Evolutionary conservation across 2,329 filamentous ascomycete species (phyloP), one percentile per base, ranked within the genome.

Genomic region (Apiospora kogelbergensis): DNA sequence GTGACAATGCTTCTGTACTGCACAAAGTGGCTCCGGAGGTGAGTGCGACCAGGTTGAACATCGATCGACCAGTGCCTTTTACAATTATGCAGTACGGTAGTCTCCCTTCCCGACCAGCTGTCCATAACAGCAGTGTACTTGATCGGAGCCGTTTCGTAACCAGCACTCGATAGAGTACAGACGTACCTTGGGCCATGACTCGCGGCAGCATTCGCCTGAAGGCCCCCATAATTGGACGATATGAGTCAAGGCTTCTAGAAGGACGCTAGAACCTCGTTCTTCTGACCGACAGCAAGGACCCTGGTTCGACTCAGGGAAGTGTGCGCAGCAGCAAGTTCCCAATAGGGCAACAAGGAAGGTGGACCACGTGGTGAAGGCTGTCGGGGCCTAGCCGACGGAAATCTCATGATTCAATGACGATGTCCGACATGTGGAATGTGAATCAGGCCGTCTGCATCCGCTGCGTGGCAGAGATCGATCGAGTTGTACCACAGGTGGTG

Each of bases 221-320:
- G 53, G 22, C 1, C 30, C 26, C 26, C 30, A 37, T 60, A 13
- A 60, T 60, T 22, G 30, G 26, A n/a, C 13, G 53, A n/a, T n/a
- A 30, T 30, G 53, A 60, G 53, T 60, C 53, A 60, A 57, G 53
- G 20, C 30, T 60, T 60, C 53, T 60, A 60, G 53, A 60, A 60
- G 53, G 53, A 20, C 53, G 53, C 53, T 60, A 60, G 53, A 60
- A 60, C 26, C 17, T 60, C 53, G 20, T 37, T 60, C 30, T 60
- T 37, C 53, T 10, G 53, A 33, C 9, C 22, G 53, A 22, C 53
- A 60, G 53, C 53, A 26, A 60, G 3, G 9, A 10, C 53, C 53
- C 30, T 60, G 53, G 13, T 33, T 37, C 53, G 20, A 60, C 53
- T n/a, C 30, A 37, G 53, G 7, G 15, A 37, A 37, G 30, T 60